Percentiles rank a stretch among this genome's conserved stretches.
phyloP scores from a whole-genome alignment of 768 basidiomycete species.

The Pisolithus marmoratus region DNA sequence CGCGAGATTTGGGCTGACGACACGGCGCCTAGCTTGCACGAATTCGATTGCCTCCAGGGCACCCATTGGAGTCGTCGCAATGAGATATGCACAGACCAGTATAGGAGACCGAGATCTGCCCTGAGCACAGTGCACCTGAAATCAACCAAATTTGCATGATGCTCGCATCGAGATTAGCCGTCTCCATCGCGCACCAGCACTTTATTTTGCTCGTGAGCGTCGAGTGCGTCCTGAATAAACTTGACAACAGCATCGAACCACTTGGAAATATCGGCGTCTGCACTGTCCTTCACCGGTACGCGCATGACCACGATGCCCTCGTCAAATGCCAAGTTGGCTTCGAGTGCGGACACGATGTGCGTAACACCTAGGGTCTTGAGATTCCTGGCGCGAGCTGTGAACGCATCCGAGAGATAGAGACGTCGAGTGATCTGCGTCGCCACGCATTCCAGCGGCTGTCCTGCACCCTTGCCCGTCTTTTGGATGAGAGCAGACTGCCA shows the following conservation, averaged over 20 bases:
- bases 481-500: conserved; percentile 25
- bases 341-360: conserved; percentile 65
- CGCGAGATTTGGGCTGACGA: conserved; percentile 62
- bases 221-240: conserved; percentile 48
- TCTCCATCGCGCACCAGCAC: conserved; percentile 37
- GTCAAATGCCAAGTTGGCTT: conserved; percentile 31
- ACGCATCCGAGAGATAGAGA: conserved; percentile 60
- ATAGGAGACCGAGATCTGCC: conserved; percentile 75
- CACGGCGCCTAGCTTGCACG: conserved; percentile 49
- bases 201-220: conserved; percentile 35
- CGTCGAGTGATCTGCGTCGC: conserved; percentile 36
- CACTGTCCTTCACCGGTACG: conserved; percentile 42
- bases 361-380: conserved; percentile 61
- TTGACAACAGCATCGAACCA: conserved; percentile 45
- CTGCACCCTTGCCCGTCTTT: conserved; percentile 11
- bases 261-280: conserved; percentile 35
- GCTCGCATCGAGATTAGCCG: not conserved
- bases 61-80: conserved; percentile 46
- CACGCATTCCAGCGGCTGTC: conserved; percentile 14
- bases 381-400: conserved; percentile 47
- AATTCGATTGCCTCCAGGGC: conserved; percentile 49
- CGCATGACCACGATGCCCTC: conserved; percentile 42
- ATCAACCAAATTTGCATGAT: not conserved
- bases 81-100: conserved; percentile 67
- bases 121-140: conserved; percentile 70